Conservation (phyloP, 345 rosid genomes). For the Brassica rapa region DNA sequence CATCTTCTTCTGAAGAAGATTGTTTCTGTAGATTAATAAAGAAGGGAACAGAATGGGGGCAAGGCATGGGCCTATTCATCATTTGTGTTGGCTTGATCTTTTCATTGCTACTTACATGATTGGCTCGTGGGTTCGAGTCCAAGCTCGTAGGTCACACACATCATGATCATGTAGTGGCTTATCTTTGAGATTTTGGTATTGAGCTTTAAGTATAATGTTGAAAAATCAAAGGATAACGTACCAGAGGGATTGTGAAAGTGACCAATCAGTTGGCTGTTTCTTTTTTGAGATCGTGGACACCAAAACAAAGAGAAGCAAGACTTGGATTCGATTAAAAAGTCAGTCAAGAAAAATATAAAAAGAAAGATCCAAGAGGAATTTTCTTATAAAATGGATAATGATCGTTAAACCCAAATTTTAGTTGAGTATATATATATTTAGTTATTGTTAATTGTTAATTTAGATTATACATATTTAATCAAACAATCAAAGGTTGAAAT, state of each 20-base stretch:
- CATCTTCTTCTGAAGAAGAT: too few species aligned
- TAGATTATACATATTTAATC: too few species aligned
- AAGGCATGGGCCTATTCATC: too few species aligned
- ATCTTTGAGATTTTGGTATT: too few species aligned
- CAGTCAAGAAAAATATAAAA: neutral
- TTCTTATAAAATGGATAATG: neutral
- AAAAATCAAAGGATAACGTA: neutral
- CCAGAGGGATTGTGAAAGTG: neutral
- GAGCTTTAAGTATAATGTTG: too few species aligned
- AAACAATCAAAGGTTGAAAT: too few species aligned
- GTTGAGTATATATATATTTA: neutral
- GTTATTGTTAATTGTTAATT: too few species aligned
- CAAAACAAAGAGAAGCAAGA: constrained; percentile 14
- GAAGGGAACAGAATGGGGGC: too few species aligned
- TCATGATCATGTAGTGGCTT: neutral
- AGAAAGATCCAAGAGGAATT: neutral
- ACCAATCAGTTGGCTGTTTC: neutral
- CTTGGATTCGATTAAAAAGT: neutral
- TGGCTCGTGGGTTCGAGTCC: neutral
- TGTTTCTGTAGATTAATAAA: too few species aligned
- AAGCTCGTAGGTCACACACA: neutral
- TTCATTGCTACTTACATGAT: constrained; percentile 12
- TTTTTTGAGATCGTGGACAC: neutral
- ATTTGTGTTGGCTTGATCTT: neutral
- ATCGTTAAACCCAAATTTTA: neutral